Base-by-base conservation (phyloP, 208 protist genomes). In the Leishmania aethiopica region DNA sequence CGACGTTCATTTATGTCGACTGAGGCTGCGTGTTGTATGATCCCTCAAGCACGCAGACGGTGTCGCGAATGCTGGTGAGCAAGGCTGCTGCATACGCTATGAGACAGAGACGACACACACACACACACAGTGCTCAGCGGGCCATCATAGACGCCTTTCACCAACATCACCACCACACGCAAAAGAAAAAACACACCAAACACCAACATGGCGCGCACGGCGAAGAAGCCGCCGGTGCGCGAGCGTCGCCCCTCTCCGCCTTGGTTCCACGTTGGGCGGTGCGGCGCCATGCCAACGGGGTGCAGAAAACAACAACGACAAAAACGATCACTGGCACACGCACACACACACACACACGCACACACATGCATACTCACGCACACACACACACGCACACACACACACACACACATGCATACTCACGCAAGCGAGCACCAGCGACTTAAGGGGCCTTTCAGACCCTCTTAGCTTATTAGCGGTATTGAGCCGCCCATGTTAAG, bases 21-120 rank as follows among this genome's bases (percentile, higher is more conserved):
- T 28, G 70, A 1, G 51, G 45, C 47, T 74, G 42, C 3, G 32
- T 22, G 51, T 74, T 40, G n/a, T 28, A 25, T 19, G 25, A 28
- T 19, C 45, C 25, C 40, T 74, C 69, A 55, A 53, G 28, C 70
- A 35, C 70, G 4, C 70, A 25, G 66, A 72, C 22, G 66, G 51
- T 15, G 57, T 32, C 28, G 8, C 57, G 25, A 62, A 32, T 62
- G 57, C 57, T 55, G 57, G 25, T 32, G 57, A 32, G 57, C 57
- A 32, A 62, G 17, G 57, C 57, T 62, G 57, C 25, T 15, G 28
- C 59, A 32, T 32, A 35, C 35, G 25, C 59, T 8, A 35, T 64
- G 59, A 32, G 19, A 35, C 28, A 35, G n/a, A 11, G 57, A 64
- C n/a, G 59, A 85, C 62, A 84, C 22, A 79, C 82, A 84, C 45